These are phyloP conservation scores for Ensete glaucum DNA, from an alignment of 176 grass and related monocot genomes.

Conservation along the genomic window DNA sequence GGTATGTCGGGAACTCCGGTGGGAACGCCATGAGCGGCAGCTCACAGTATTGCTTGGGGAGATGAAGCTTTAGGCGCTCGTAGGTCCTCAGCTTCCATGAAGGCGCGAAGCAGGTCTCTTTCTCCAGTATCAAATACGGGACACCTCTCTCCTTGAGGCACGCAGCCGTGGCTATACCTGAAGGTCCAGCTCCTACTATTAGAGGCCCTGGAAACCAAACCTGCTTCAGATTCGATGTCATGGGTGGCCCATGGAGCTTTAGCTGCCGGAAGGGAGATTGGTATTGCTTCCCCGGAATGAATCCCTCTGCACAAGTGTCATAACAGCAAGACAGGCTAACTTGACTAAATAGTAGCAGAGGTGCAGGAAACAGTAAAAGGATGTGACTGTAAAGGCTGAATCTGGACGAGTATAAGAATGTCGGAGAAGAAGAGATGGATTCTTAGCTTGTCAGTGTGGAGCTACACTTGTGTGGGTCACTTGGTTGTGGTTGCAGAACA, in stretches of 20 bases:
- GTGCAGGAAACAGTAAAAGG: too few relatives aligned
- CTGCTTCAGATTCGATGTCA: slow-evolving; percentile 30
- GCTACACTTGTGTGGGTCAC: too few relatives aligned
- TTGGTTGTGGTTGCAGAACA: too few relatives aligned
- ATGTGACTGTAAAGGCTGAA: too few relatives aligned
- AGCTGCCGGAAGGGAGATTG: slow-evolving; percentile 4
- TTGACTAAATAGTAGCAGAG: too few relatives aligned
- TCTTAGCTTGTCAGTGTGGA: too few relatives aligned
- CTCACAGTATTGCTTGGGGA: slow-evolving; percentile 63
- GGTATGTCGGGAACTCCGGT: slow-evolving; percentile 48
- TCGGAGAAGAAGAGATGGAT: too few relatives aligned
- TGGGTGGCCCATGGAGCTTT: slow-evolving; percentile 22
- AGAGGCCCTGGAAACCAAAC: slow-evolving; percentile 77
- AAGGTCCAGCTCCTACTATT: slow-evolving; percentile 75
- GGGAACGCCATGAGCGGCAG: slow-evolving; percentile 62
- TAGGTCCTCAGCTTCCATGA: slow-evolving; percentile 74
- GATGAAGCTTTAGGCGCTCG: slow-evolving; percentile 70
- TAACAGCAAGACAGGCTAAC: too few relatives aligned
- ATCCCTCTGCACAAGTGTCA: background rate
- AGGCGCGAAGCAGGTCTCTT: slow-evolving; percentile 55
- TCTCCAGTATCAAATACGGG: slow-evolving; percentile 66
- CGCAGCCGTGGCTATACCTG: slow-evolving; percentile 62
- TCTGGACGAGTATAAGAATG: too few relatives aligned
- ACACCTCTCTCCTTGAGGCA: slow-evolving; percentile 61
- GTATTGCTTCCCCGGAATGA: slow-evolving; percentile 11